These are phyloP conservation scores for Antarctomyces pellizariae DNA, from an alignment of 495 filamentous ascomycete genomes.

Conservation along the genomic window DNA sequence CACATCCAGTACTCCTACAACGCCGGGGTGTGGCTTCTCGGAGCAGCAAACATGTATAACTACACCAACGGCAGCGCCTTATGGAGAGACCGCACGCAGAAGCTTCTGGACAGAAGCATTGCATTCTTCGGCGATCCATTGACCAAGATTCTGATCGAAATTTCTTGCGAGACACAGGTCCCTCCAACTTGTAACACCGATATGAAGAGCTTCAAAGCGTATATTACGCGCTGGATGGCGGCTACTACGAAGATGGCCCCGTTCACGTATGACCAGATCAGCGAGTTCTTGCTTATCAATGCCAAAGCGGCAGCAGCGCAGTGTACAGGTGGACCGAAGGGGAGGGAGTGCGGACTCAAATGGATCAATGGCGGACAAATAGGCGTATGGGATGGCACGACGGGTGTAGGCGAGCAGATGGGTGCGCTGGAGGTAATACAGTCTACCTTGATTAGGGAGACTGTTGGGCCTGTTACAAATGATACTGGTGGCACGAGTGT, in stretches of 20 bases:
- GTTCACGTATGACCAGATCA: conserved; percentile 32
- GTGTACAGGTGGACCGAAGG: conserved; percentile 34
- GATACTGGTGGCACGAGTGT: conserved; percentile 50
- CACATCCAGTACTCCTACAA: conserved; percentile 48
- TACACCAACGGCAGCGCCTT: conserved; percentile 22
- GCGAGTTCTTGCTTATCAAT: conserved; percentile 35
- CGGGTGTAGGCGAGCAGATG: conserved; percentile 45
- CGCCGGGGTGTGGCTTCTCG: conserved; percentile 39
- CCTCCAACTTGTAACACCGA: conserved; percentile 43
- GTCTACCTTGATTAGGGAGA: conserved; percentile 20
- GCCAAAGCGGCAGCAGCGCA: conserved; percentile 42
- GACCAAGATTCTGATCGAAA: conserved; percentile 35
- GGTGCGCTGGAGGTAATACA: conserved; percentile 43
- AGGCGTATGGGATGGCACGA: conserved; percentile 28
- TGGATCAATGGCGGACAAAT: conserved; percentile 47
- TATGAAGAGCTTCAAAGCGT: conserved; percentile 69
- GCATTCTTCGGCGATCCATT: conserved; percentile 30
- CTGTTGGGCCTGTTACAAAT: conserved; percentile 30
- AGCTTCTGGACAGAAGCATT: conserved; percentile 27
- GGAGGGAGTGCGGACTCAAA: conserved; percentile 39
- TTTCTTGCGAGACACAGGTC: conserved; percentile 46
- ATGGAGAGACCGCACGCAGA: conserved; percentile 28
- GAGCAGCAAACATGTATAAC: conserved; percentile 50
- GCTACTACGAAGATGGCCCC: conserved; percentile 45
- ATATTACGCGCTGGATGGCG: conserved; percentile 61